Evolutionary conservation across 192 early-diverging fungal genomes (phyloP), one percentile per base, ranked within the genome.

Genomic region (Funneliformis geosporum): DNA sequence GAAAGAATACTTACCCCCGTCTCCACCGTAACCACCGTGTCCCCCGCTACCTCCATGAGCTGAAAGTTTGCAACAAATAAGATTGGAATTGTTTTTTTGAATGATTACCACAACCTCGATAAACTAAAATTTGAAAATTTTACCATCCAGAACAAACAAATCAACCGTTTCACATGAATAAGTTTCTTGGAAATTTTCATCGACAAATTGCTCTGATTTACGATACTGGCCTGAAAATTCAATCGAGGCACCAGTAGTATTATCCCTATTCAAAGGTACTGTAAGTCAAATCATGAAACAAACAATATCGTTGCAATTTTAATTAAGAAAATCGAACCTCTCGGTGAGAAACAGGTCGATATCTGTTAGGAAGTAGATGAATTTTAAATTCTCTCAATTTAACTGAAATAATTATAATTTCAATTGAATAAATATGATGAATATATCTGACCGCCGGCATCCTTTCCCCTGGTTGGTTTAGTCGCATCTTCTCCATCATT

Each of bases 1-100:
- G 70, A 72, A 75, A 43, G 33, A 75, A 40, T 61, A 62, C 27
- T 60, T 61, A 75, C 74, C 74, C 40, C 74, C 74, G 25, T 75
- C 5, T 61, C 74, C 74, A 23, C 74, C 74, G 40, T 38, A 18
- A 60, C 74, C 74, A 28, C 74, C 74, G 38, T 75, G 11, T 60
- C 74, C 60, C 12, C 74, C 74, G 39, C 60, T 60, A 40, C 74
- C 74, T 62, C 74, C 74, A 16, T 59, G 60, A 61, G 74, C 74
- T 75, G 23, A 43, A 75, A 33, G 28, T 21, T 38, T 40, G 14
- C 21, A 23, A 4, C 38, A 61, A 75, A 38, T n/a, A 39, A 28
- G 8, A 44, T n/a, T n/a, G 18, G 43, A 21, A 23, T 67, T 38
- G 38, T 16, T 72, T n/a, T 28, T 47, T 47, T 47, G 23, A 47